A percentile compares a stretch with the other conserved stretches of the same genome.
Evolutionary conservation across 1,139 yeast genomes (phyloP).

Genomic region (Saccharomyces hybrid): DNA sequence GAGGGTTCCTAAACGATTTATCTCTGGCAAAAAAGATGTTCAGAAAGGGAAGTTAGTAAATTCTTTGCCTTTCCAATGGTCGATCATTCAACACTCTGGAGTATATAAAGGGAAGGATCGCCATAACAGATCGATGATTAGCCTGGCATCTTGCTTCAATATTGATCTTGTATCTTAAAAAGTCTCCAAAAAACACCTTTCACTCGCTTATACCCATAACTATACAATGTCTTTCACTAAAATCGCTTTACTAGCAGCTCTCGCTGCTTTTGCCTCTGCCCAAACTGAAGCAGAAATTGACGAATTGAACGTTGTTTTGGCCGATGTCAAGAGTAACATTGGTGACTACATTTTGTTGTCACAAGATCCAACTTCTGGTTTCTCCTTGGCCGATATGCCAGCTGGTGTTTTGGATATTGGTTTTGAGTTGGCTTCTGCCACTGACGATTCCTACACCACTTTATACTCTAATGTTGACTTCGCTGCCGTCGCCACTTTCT

Average conservation of each 20-base stretch:
- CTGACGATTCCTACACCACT: slow-evolving; percentile 25
- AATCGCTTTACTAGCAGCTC: slow-evolving; percentile 2
- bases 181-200: background rate
- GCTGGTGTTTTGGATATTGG: slow-evolving; percentile 4
- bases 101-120: background rate
- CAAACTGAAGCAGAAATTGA: slow-evolving; percentile 3
- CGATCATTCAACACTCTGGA: background rate
- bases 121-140: background rate
- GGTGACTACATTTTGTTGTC: slow-evolving; percentile 4
- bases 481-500: slow-evolving; percentile 28
- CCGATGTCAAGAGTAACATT: slow-evolving; percentile 4
- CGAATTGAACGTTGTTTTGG: slow-evolving; percentile 5
- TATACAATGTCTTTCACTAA: background rate
- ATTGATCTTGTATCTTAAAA: background rate
- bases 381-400: slow-evolving; percentile 5
- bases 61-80: background rate
- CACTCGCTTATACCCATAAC: slow-evolving; percentile 2
- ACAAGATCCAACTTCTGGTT: slow-evolving; percentile 2
- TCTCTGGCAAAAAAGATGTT: background rate
- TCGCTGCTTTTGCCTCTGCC: slow-evolving; percentile 1
- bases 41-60: background rate
- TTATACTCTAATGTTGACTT: slow-evolving; percentile 23
- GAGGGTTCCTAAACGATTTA: background rate
- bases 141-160: background rate
- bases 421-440: slow-evolving; percentile 5